phyloP scores from a whole-genome alignment of 1,139 yeast species.

The Scheffersomyces insectosa region DNA sequence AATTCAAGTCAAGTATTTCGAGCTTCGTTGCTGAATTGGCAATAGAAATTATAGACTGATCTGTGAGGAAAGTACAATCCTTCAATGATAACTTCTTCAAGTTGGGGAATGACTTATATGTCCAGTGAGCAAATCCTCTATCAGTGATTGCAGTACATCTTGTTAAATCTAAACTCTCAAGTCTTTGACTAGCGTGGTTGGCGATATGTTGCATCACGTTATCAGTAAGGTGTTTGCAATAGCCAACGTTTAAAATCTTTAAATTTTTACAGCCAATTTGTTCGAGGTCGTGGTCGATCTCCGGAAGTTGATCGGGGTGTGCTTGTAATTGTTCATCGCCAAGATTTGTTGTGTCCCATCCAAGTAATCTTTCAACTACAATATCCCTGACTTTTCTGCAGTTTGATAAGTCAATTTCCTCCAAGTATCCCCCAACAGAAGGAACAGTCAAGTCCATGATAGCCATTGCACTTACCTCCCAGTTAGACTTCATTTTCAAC shows the following conservation, averaged over 20 bases:
- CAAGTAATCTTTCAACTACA: slow-evolving; percentile 65
- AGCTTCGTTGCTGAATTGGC: slow-evolving; percentile 63
- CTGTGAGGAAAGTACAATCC: slow-evolving; percentile 75
- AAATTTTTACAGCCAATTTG: slow-evolving; percentile 59
- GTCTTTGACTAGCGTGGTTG: slow-evolving; percentile 52
- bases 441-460: slow-evolving; percentile 75
- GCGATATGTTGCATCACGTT: slow-evolving; percentile 65
- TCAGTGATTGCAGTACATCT: slow-evolving; percentile 80
- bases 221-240: slow-evolving; percentile 75
- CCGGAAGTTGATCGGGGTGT: slow-evolving; percentile 8
- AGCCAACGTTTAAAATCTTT: slow-evolving; percentile 56
- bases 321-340: slow-evolving; percentile 6
- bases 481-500: slow-evolving; percentile 65
- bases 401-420: slow-evolving; percentile 65
- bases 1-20: slow-evolving; percentile 59
- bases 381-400: slow-evolving; percentile 74
- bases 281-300: slow-evolving; percentile 12
- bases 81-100: slow-evolving; percentile 55
- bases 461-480: slow-evolving; percentile 82
- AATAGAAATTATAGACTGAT: slow-evolving; percentile 60
- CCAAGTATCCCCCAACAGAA: slow-evolving; percentile 58
- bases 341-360: slow-evolving; percentile 39
- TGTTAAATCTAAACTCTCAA: slow-evolving; percentile 61
- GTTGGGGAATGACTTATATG: slow-evolving; percentile 52
- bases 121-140: slow-evolving; percentile 69